Base-by-base conservation (phyloP, 2,329 filamentous ascomycete genomes). In the Pseudogymnoascus sp. region DNA sequence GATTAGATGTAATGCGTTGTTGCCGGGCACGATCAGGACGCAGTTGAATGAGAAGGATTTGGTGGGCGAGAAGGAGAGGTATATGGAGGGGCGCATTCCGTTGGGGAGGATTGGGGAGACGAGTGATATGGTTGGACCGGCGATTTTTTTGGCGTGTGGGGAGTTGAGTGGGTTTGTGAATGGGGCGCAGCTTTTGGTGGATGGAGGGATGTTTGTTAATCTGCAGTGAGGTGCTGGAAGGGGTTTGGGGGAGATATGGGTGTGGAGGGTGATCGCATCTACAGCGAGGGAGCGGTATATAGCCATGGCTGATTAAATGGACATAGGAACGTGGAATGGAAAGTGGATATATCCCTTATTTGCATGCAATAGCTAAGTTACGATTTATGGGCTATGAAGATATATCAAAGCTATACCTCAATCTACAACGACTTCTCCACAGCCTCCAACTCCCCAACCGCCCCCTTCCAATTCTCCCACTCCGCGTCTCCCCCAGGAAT, bases 201-300 rank as follows among this genome's bases (percentile, higher is more conserved):
- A 96, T 75, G 93, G 92, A 9, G 92, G 93, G 0, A 74, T 93
- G 66, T 96, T 95, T 80, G 92, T 96, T 14, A 96, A 96, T 75
- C 78, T 96, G 69, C 91, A 95, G 75, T 93, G 14, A 53, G 23
- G 6, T 43, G 18, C 1, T 43, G 40, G 16, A 3, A 12, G 16
- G 3, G 38, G 5, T 43, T 43, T 16, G 16, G n/a, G n/a, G n/a
- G n/a, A n/a, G n/a, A n/a, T n/a, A n/a, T n/a, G n/a, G n/a, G n/a
- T n/a, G n/a, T n/a, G n/a, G n/a, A n/a, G n/a, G n/a, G n/a, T n/a
- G n/a, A n/a, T n/a, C n/a, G n/a, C n/a, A n/a, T n/a, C n/a, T n/a
- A n/a, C n/a, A n/a, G n/a, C n/a, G n/a, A n/a, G n/a, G n/a, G n/a
- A n/a, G n/a, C n/a, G n/a, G n/a, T n/a, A n/a, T n/a, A n/a, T n/a